These are phyloP conservation scores for Colletotrichum camelliae DNA, from an alignment of 2,329 filamentous ascomycete species.

Conservation along the genomic window DNA sequence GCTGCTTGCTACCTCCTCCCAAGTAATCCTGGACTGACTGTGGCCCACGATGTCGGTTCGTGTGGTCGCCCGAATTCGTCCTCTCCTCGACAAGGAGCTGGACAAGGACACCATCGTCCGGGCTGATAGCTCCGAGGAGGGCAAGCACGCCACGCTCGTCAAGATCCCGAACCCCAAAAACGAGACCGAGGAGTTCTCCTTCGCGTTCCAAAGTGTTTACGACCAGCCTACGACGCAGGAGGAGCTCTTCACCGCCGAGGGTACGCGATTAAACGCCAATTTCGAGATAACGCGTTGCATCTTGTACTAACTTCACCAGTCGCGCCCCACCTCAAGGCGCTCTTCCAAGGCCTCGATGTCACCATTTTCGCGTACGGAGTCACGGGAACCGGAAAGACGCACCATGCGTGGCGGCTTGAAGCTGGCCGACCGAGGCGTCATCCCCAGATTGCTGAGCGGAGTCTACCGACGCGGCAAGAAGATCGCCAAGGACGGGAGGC, in stretches of 20 bases:
- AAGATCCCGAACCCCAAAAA: slow-evolving; percentile 96
- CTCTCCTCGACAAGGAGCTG: slow-evolving; percentile 83
- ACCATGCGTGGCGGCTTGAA: slow-evolving; percentile 93
- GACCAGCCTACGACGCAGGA: slow-evolving; percentile 82
- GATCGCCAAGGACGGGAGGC: slow-evolving; percentile 78
- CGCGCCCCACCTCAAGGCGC: slow-evolving; percentile 85
- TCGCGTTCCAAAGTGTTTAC: slow-evolving; percentile 94
- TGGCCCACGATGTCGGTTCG: slow-evolving; percentile 66
- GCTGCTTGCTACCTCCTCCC: not conserved
- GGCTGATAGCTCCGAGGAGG: slow-evolving; percentile 66
- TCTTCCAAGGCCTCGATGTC: slow-evolving; percentile 88
- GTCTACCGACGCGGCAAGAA: slow-evolving; percentile 88
- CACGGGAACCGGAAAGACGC: slow-evolving; percentile 92
- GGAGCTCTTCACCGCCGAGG: slow-evolving; percentile 86
- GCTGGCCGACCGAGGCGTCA: slow-evolving; percentile 84
- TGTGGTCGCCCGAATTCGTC: slow-evolving; percentile 90
- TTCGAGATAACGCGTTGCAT: not conserved
- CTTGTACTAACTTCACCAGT: slow-evolving; percentile 56
- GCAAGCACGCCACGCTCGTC: slow-evolving; percentile 71
- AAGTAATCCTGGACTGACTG: not conserved
- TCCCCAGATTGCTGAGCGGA: slow-evolving; percentile 82
- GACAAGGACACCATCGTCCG: slow-evolving; percentile 87
- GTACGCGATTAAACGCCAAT: slow-evolving; percentile 51
- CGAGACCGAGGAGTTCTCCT: slow-evolving; percentile 87
- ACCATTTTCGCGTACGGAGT: slow-evolving; percentile 94